Evolutionary conservation across 805 yeast species (phyloP).

Genomic region (Ogataea nakhonphanomensis): DNA sequence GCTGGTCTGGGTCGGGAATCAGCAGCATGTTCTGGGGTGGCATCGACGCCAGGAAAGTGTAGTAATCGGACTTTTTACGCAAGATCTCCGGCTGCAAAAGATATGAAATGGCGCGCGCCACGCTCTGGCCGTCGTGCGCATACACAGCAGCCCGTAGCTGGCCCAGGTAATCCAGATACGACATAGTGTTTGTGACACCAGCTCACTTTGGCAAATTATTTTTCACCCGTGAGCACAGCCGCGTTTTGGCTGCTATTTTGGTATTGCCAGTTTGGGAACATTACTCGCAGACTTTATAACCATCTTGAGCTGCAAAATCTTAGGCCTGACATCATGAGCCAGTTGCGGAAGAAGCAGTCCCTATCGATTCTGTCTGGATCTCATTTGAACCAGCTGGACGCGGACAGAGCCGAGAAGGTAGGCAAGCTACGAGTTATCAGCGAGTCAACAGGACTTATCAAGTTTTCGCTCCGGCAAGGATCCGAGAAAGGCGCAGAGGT

Average conservation of each 20-base stretch:
- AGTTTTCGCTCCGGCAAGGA: slow-evolving; percentile 35
- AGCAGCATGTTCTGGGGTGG: slow-evolving; percentile 17
- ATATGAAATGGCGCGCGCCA: slow-evolving; percentile 15
- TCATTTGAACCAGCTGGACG: slow-evolving; percentile 22
- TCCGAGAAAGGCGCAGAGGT: slow-evolving; percentile 2
- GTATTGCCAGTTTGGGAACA: slow-evolving; percentile 9
- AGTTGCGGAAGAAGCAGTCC: slow-evolving; percentile 30
- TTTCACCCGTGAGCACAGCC: slow-evolving; percentile 3
- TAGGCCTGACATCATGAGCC: slow-evolving; percentile 2
- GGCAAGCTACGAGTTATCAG: slow-evolving; percentile 42
- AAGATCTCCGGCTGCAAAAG: slow-evolving; percentile 19
- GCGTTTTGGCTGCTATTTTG: slow-evolving; percentile 3
- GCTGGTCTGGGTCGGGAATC: slow-evolving; percentile 8
- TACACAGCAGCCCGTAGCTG: slow-evolving; percentile 12
- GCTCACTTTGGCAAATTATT: neutral
- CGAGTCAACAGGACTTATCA: slow-evolving; percentile 49
- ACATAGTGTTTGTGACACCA: slow-evolving; percentile 4
- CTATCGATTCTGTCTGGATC: slow-evolving; percentile 33
- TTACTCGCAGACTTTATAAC: slow-evolving; percentile 6
- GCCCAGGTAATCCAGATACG: slow-evolving; percentile 15
- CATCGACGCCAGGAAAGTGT: slow-evolving; percentile 12
- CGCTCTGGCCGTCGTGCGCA: slow-evolving; percentile 10
- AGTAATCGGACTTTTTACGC: slow-evolving; percentile 14
- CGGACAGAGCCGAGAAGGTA: slow-evolving; percentile 21
- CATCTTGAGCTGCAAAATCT: neutral